These are phyloP conservation scores for Gracilariopsis chorda DNA, from an alignment of 23 red algal species.

Conservation along the genomic window DNA sequence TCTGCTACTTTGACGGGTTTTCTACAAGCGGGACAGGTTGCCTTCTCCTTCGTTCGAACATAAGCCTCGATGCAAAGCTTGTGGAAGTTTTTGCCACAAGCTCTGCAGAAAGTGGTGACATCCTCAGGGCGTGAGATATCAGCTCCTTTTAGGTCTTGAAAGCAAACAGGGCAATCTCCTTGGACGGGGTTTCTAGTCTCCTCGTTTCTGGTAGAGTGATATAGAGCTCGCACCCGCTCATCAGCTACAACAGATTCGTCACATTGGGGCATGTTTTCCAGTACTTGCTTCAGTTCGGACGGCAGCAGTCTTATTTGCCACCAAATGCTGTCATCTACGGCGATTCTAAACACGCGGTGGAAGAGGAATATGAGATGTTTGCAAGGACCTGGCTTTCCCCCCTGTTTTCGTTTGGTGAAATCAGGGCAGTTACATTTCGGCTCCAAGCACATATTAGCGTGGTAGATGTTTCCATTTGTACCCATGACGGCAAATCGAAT, in stretches of 20 bases:
- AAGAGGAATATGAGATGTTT: slow-evolving; percentile 50
- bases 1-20: not conserved
- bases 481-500: slow-evolving; percentile 31
- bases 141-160: not conserved
- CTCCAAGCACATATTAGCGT: not conserved
- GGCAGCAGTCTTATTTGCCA: slow-evolving; percentile 11
- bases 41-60: not conserved
- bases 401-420: slow-evolving; percentile 7
- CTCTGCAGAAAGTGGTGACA: slow-evolving; percentile 8
- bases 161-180: slow-evolving; percentile 23
- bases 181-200: not conserved
- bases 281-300: not conserved
- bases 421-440: slow-evolving; percentile 51
- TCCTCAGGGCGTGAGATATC: not conserved
- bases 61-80: slow-evolving; percentile 7
- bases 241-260: not conserved
- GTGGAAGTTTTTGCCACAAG: slow-evolving; percentile 34
- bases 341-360: not conserved
- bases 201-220: not conserved
- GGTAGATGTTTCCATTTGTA: slow-evolving; percentile 13
- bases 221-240: not conserved
- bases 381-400: not conserved
- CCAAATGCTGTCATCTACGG: not conserved
- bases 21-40: not conserved
- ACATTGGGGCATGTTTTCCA: not conserved